phyloP scores from a whole-genome alignment of 2,329 filamentous ascomycete genomes.

The Scolecobasidium constrictum region DNA sequence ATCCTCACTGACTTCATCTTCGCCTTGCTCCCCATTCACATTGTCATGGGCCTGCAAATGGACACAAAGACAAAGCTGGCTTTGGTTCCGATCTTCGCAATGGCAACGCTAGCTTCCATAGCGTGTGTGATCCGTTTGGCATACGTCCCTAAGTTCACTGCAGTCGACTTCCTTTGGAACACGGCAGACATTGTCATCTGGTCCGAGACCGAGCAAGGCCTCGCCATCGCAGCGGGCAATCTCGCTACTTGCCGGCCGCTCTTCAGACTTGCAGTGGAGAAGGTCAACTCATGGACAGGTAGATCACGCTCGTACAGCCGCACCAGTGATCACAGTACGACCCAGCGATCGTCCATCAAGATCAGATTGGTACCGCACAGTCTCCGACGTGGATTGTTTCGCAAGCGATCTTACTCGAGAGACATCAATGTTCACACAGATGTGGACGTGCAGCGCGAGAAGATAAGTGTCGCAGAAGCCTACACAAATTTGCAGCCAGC shows the following conservation, averaged over 20 bases:
- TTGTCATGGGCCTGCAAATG: conserved; percentile 19
- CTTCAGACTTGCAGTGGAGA: conserved; percentile 10
- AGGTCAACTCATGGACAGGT: background rate
- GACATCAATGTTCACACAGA: background rate
- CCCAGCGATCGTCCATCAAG: background rate
- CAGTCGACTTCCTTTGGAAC: background rate
- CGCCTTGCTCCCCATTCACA: conserved; percentile 18
- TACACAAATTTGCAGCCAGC: too few species aligned
- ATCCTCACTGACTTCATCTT: conserved; percentile 14
- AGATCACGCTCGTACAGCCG: background rate
- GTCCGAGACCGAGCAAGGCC: conserved; percentile 22
- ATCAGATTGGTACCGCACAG: background rate
- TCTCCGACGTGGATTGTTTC: background rate
- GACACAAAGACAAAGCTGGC: conserved; percentile 10
- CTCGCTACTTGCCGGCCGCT: conserved; percentile 22
- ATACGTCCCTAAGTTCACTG: background rate
- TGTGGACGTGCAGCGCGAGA: background rate
- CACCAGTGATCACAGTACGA: background rate
- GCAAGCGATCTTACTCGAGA: background rate
- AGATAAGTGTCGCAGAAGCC: background rate
- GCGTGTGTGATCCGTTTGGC: background rate
- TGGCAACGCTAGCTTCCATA: background rate
- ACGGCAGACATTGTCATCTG: conserved; percentile 19
- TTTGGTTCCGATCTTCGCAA: background rate
- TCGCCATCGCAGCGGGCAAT: conserved; percentile 23